Evolutionary conservation across 2,329 filamentous ascomycete genomes (phyloP), one percentile per base, ranked within the genome.

Genomic region (Aspergillus sp.): DNA sequence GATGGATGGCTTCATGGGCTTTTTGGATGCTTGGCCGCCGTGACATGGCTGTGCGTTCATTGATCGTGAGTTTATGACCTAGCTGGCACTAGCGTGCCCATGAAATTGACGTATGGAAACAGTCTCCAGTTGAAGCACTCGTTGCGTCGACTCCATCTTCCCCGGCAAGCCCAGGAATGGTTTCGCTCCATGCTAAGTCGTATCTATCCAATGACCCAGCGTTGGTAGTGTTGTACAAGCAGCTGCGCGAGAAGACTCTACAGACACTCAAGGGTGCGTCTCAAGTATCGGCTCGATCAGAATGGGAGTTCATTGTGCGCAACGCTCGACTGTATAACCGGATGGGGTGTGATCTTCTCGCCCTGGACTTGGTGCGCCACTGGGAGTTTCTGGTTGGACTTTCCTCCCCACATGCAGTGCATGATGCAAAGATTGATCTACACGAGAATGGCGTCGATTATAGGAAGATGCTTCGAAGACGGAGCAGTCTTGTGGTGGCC

Each of bases 1-100:
- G 93, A 52, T 99, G 94, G 93, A 82, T 96, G 53, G 89, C 92
- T 10, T 94, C 89, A 0, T 99, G 94, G 94, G 89, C 90, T 2
- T 96, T 96, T 67, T 95, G 90, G 87, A 89, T 96, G 80, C 79
- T 97, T 4, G 85, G 85, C 35, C 82, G 88, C 56, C 84, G 86
- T 54, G 89, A 95, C 60, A 88, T 91, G 78, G 89, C 93, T 5
- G 90, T 96, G 6, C 84, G 89, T 48, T 85, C 88, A 6, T 77
- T 99, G 3, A 87, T 95, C 60, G 87, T 90, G 73, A 77, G 85
- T 68, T 14, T 14, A 14, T 11, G 19, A 30, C 17, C 30, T 2
- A 40, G 24, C 19, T 26, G 26, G 17, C 19, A 9, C 8, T 10
- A 20, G n/a, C 17, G 13, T 7, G 1, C 2, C 7, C 26, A 20